These are phyloP conservation scores for Rhododendron henanense DNA, from an alignment of 148 eudicot genomes.

Conservation along the genomic window DNA sequence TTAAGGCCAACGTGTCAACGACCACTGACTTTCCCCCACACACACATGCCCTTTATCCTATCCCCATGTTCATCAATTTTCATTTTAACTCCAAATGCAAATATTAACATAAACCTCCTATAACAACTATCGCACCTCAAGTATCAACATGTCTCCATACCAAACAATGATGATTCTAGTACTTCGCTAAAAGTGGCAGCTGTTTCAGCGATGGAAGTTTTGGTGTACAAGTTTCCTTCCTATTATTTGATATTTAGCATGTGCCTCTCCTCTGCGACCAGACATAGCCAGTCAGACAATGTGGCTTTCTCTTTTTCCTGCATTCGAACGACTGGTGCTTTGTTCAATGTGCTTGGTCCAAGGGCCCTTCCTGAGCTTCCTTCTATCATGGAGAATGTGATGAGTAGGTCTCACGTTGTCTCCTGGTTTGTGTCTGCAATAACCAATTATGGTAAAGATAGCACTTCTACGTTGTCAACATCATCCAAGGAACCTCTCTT, in stretches of 20 bases:
- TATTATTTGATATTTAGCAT: slow-evolving; percentile 46
- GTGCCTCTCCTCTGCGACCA: slow-evolving; percentile 62
- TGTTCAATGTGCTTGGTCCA: slow-evolving; percentile 74
- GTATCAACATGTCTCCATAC: too few relatives aligned
- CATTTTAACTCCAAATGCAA: too few relatives aligned
- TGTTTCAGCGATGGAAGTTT: slow-evolving; percentile 66
- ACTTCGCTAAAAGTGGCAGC: slow-evolving; percentile 47
- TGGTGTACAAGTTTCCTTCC: slow-evolving; percentile 58
- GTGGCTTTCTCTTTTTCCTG: slow-evolving; percentile 52
- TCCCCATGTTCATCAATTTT: too few relatives aligned
- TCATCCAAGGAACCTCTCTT: slow-evolving; percentile 42
- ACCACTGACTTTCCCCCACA: too few relatives aligned
- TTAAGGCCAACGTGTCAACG: too few relatives aligned
- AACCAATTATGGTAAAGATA: slow-evolving; percentile 15
- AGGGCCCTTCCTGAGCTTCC: slow-evolving; percentile 79
- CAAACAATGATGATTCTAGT: slow-evolving; percentile 21
- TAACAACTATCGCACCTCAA: too few relatives aligned
- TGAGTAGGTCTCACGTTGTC: slow-evolving; percentile 32
- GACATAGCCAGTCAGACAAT: slow-evolving; percentile 51
- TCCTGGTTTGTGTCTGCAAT: slow-evolving; percentile 18
- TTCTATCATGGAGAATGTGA: slow-evolving; percentile 55
- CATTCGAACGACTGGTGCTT: slow-evolving; percentile 65
- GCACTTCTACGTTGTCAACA: slow-evolving; percentile 14
- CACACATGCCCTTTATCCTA: too few relatives aligned
- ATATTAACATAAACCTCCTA: too few relatives aligned